Conservation (phyloP, 2,329 filamentous ascomycete genomes). For the Zymoseptoria brevis region DNA sequence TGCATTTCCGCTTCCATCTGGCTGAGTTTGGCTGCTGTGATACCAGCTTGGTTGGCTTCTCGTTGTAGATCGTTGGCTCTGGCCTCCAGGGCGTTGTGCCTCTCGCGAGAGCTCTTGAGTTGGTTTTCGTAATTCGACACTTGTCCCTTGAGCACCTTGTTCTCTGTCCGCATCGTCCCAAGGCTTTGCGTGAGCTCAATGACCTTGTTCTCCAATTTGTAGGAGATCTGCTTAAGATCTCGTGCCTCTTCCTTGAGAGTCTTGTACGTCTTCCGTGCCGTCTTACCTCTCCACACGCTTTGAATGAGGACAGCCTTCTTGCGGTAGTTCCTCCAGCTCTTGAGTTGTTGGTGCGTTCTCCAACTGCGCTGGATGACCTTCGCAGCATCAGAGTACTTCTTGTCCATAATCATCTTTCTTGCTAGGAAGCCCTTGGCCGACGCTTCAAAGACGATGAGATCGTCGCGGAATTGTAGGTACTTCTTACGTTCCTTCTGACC, state of each 20-base stretch:
- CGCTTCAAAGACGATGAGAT: constrained; percentile 82
- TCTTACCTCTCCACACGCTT: constrained; percentile 82
- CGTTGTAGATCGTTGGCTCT: constrained; percentile 89
- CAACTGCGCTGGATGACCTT: constrained; percentile 84
- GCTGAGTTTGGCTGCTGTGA: constrained; percentile 79
- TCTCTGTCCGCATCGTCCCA: constrained; percentile 86
- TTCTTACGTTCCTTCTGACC: constrained; percentile 81
- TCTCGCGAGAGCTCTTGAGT: constrained; percentile 90
- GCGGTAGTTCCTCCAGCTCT: constrained; percentile 78
- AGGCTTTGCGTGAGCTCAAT: constrained; percentile 93
- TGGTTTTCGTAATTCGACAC: constrained; percentile 94
- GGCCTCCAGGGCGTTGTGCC: constrained; percentile 81
- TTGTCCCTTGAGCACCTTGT: constrained; percentile 79
- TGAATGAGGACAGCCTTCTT: constrained; percentile 84
- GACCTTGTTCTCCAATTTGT: constrained; percentile 99
- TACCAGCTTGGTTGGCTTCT: constrained; percentile 95
- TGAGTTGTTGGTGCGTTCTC: constrained; percentile 71
- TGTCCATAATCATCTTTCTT: constrained; percentile 88
- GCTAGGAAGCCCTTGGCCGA: constrained; percentile 85
- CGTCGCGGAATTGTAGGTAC: constrained; percentile 69
- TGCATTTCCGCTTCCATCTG: constrained; percentile 95
- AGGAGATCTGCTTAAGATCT: constrained; percentile 98
- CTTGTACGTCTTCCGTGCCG: constrained; percentile 80
- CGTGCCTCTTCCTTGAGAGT: constrained; percentile 86
- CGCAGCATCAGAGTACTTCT: constrained; percentile 83